These are phyloP conservation scores for Darksidea phi DNA, from an alignment of 495 filamentous ascomycete genomes.

Conservation along the genomic window DNA sequence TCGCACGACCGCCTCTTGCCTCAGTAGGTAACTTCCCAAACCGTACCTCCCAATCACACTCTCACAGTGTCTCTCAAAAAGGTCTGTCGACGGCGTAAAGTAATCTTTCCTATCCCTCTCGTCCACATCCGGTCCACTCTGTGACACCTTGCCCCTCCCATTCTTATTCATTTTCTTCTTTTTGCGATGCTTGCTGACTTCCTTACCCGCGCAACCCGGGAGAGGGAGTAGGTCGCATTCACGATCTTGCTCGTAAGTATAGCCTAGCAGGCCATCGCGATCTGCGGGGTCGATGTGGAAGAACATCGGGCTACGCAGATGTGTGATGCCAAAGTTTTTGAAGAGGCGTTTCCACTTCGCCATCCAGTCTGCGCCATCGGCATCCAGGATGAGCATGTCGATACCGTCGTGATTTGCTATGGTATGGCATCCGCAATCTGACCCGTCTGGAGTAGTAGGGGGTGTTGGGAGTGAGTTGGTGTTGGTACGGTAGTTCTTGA, in stretches of 20 bases:
- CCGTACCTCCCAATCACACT: conserved; percentile 55
- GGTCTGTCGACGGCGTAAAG: conserved; percentile 56
- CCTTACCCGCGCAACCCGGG: conserved; percentile 60
- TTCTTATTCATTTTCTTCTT: conserved; percentile 53
- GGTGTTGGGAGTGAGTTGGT: conserved; percentile 33
- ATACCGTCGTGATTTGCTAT: not conserved
- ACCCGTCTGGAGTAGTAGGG: not conserved
- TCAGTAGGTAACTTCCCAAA: conserved; percentile 48
- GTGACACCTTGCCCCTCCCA: not conserved
- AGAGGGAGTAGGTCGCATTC: conserved; percentile 58
- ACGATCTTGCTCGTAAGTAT: conserved; percentile 53
- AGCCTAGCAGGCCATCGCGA: conserved; percentile 61
- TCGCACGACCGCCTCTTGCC: conserved; percentile 52
- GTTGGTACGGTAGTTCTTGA: conserved; percentile 40
- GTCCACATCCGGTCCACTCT: conserved; percentile 45
- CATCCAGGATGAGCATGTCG: conserved; percentile 52
- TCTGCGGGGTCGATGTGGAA: conserved; percentile 65
- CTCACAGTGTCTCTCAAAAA: conserved; percentile 59
- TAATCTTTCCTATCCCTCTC: conserved; percentile 67
- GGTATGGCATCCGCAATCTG: not conserved
- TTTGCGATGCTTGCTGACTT: conserved; percentile 62
- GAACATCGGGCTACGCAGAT: conserved; percentile 66
- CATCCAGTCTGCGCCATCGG: conserved; percentile 55
- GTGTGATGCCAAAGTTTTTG: conserved; percentile 55
- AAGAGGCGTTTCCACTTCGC: conserved; percentile 58